Conservation (phyloP, 805 yeast species). For the Suhomyces sp. region DNA sequence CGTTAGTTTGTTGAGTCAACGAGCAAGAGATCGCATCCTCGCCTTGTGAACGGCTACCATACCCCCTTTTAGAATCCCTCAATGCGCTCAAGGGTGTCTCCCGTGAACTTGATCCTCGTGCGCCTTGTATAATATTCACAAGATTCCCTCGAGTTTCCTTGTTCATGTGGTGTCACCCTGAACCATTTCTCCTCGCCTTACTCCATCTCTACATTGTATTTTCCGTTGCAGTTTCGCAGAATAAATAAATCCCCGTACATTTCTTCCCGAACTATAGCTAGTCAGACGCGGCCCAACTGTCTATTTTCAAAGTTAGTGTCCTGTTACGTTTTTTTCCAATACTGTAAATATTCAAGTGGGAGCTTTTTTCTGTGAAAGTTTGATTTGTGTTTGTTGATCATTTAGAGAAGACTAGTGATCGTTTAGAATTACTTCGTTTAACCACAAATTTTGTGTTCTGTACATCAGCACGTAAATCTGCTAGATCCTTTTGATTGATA, state of each 20-base stretch:
- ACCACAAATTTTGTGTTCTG: neutral
- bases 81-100: neutral
- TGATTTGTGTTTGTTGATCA: neutral
- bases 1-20: neutral
- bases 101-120: neutral
- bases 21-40: neutral
- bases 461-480: neutral
- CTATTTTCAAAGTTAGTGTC: neutral
- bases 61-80: neutral
- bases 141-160: neutral
- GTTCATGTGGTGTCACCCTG: neutral
- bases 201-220: neutral
- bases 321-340: neutral
- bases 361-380: neutral
- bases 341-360: neutral
- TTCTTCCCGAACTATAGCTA: neutral
- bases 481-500: neutral
- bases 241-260: neutral
- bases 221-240: neutral
- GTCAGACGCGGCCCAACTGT: neutral
- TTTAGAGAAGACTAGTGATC: neutral
- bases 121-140: neutral
- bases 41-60: neutral
- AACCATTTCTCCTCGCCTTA: neutral
- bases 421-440: neutral